These are phyloP conservation scores for Nemania diffusa DNA, from an alignment of 2,329 filamentous ascomycete species.

Conservation along the genomic window DNA sequence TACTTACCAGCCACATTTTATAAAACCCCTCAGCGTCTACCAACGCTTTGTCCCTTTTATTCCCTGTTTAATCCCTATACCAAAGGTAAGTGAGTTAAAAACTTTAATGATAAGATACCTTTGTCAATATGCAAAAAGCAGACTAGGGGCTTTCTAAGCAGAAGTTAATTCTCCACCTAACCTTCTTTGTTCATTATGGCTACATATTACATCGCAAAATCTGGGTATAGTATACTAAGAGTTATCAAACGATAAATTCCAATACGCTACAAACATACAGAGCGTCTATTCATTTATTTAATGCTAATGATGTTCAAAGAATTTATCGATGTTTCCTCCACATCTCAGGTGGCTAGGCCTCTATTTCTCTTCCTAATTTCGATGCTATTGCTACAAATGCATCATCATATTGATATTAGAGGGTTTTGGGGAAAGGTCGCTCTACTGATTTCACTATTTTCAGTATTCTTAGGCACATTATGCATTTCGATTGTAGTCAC, in stretches of 20 bases:
- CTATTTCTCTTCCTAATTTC: neutral
- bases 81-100: no score
- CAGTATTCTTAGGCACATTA: neutral
- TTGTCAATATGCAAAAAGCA: no score
- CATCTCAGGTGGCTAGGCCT: neutral
- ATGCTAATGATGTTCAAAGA: neutral
- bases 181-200: neutral
- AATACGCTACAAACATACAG: no score
- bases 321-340: neutral
- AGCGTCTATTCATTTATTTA: neutral
- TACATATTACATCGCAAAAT: neutral
- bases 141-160: no score
- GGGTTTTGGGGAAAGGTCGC: neutral
- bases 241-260: no score
- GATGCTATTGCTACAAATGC: neutral
- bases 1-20: no score
- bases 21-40: no score
- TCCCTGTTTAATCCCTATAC: no score
- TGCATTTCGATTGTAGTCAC: neutral
- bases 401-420: neutral
- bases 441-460: neutral
- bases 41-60: no score
- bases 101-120: no score
- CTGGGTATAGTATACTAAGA: neutral
- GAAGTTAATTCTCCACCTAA: neutral